Conservation (phyloP, 164 flowering plant genomes). For the Aristolochia californica region DNA sequence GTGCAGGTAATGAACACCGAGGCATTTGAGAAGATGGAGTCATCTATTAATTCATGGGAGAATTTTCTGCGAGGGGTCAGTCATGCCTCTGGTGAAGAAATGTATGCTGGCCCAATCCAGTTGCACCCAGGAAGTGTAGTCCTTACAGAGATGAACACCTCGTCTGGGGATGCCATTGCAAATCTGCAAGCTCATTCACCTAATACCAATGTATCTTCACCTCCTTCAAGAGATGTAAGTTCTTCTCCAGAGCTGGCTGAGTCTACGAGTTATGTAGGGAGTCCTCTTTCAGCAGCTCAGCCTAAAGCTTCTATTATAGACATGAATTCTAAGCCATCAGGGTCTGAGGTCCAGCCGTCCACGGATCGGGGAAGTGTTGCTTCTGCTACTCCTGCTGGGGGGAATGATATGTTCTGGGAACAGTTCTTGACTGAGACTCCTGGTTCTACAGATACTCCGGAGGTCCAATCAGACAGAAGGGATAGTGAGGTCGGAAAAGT, state of each 20-base stretch:
- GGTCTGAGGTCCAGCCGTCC: conserved; percentile 15
- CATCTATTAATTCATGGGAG: conserved; percentile 44
- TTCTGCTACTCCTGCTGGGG: conserved; percentile 22
- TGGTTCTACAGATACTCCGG: conserved; percentile 30
- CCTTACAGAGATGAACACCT: conserved; percentile 17
- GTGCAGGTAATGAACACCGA: conserved; percentile 18
- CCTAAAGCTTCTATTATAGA: conserved; percentile 32
- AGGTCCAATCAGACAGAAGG: conserved; percentile 40
- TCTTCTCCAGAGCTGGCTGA: conserved; percentile 36
- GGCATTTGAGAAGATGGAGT: conserved; percentile 41
- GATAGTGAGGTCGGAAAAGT: conserved; percentile 16
- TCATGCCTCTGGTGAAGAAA: conserved; percentile 26
- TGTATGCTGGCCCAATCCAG: conserved; percentile 10
- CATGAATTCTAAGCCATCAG: conserved; percentile 34
- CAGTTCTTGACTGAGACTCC: conserved; percentile 71
- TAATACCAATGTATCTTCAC: conserved; percentile 16
- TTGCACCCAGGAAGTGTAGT: conserved; percentile 18
- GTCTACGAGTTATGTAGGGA: conserved; percentile 21
- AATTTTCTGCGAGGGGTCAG: conserved; percentile 27
- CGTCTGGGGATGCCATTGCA: conserved; percentile 29
- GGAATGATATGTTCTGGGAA: conserved; percentile 72
- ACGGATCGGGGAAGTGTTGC: conserved; percentile 11
- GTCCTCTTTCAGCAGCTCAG: conserved; percentile 22
- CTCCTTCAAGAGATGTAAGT: conserved; percentile 23
- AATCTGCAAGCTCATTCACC: conserved; percentile 19